Conservation (phyloP, 116 monocot genomes). For the Posidonia oceanica region DNA sequence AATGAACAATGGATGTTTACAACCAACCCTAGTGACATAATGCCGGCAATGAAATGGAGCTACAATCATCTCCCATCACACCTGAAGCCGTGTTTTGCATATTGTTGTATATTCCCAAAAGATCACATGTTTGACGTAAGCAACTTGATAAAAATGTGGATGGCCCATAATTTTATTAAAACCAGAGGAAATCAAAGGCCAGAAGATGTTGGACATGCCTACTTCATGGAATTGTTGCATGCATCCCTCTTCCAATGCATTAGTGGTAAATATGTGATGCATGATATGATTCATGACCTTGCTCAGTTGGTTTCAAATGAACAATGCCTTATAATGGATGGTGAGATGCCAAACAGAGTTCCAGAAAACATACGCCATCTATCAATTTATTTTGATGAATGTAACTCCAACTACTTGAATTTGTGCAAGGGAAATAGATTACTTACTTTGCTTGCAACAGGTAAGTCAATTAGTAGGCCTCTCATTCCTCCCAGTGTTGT, state of each 20-base stretch:
- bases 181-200: background rate
- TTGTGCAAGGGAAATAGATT: background rate
- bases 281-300: slow-evolving; percentile 31
- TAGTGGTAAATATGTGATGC: slow-evolving; percentile 8
- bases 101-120: slow-evolving; percentile 24
- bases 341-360: background rate
- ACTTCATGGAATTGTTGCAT: slow-evolving; percentile 16
- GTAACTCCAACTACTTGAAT: background rate
- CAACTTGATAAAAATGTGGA: slow-evolving; percentile 18
- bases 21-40: background rate
- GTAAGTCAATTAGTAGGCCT: too few species aligned
- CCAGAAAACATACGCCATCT: slow-evolving; percentile 6
- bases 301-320: slow-evolving; percentile 6
- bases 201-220: slow-evolving; percentile 16
- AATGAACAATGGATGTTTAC: slow-evolving; percentile 12
- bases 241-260: slow-evolving; percentile 16
- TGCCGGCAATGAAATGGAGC: slow-evolving; percentile 13
- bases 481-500: too few species aligned
- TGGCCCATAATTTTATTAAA: slow-evolving; percentile 17
- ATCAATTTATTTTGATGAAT: slow-evolving; percentile 8
- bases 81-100: slow-evolving; percentile 26
- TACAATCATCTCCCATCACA: slow-evolving; percentile 13
- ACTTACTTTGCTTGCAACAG: background rate
- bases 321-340: background rate
- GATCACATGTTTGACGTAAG: slow-evolving; percentile 8